These are phyloP conservation scores for Stygiomarasmius scandens DNA, from an alignment of 1,284 basidiomycete species.

Conservation along the genomic window DNA sequence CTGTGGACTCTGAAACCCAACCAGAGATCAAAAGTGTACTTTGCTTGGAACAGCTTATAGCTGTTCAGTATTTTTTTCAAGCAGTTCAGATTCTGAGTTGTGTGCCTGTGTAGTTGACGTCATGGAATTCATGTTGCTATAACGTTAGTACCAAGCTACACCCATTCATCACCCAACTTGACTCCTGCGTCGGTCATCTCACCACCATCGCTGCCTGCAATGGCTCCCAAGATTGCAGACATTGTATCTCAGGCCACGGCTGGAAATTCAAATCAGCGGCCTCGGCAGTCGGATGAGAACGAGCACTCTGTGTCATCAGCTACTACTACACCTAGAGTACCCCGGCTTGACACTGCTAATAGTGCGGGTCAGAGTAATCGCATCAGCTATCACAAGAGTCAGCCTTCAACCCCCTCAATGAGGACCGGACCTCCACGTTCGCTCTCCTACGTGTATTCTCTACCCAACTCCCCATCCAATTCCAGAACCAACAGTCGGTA, in stretches of 20 bases:
- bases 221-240: slow-evolving; percentile 3
- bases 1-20: too few species aligned
- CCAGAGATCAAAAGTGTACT: too few species aligned
- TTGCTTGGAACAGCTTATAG: too few species aligned
- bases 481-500: slow-evolving; percentile 34
- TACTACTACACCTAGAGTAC: not conserved
- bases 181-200: not conserved
- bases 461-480: slow-evolving; percentile 44
- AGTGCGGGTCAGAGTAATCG: not conserved
- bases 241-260: slow-evolving; percentile 10
- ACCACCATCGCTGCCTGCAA: not conserved
- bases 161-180: not conserved
- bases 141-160: not conserved
- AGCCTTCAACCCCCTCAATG: slow-evolving; percentile 57
- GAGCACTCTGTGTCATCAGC: not conserved
- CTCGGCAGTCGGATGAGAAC: not conserved
- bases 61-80: too few species aligned
- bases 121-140: not conserved
- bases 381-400: slow-evolving; percentile 18
- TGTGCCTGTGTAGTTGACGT: too few species aligned
- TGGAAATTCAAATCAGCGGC: not conserved
- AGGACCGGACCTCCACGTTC: slow-evolving; percentile 77
- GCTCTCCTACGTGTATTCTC: slow-evolving; percentile 64
- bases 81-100: too few species aligned
- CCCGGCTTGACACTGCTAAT: not conserved